A percentile compares a stretch with the other conserved stretches of the same genome.
Evolutionary conservation across 345 rosid species (phyloP).

Genomic region (Camelina sativa): DNA sequence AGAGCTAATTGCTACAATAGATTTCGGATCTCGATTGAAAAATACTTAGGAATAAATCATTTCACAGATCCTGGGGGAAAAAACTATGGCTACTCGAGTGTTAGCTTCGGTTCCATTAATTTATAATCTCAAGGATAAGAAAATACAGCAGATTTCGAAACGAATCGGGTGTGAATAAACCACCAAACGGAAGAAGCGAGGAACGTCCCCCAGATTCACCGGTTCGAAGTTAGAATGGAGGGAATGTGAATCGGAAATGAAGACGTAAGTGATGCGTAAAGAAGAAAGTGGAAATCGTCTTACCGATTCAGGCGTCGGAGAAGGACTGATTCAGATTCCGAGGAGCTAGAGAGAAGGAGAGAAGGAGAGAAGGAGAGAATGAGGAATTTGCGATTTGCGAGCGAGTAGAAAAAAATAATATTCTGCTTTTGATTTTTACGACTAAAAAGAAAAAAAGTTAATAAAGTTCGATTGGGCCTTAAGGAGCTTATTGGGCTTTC

Average conservation of each 20-base stretch:
- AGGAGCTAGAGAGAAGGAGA: slow-evolving; percentile 10
- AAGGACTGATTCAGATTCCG: slow-evolving; percentile 40
- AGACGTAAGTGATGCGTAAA: slow-evolving; percentile 9
- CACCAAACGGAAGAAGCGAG: neutral
- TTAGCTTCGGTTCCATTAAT: neutral
- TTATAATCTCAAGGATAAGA: neutral
- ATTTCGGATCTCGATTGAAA: slow-evolving; percentile 31
- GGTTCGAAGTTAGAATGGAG: neutral
- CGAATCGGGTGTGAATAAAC: neutral
- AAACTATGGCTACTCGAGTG: slow-evolving; percentile 33
- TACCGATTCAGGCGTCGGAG: slow-evolving; percentile 40
- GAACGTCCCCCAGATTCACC: slow-evolving; percentile 9
- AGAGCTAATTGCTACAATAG: slow-evolving; percentile 13
- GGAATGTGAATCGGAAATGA: slow-evolving; percentile 28
- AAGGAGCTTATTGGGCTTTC: slow-evolving; percentile 24
- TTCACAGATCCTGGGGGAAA: slow-evolving; percentile 36
- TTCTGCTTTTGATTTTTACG: slow-evolving; percentile 29
- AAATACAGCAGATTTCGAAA: neutral
- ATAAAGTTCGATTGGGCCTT: neutral
- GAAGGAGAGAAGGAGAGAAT: neutral
- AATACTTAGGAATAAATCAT: slow-evolving; percentile 12
- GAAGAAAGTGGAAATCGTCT: slow-evolving; percentile 20
- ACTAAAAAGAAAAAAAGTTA: neutral
- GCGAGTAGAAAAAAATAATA: slow-evolving; percentile 1
- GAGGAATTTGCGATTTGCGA: slow-evolving; percentile 8